Base-by-base conservation (phyloP, 805 yeast genomes). In the Martiniozyma abietophila region DNA sequence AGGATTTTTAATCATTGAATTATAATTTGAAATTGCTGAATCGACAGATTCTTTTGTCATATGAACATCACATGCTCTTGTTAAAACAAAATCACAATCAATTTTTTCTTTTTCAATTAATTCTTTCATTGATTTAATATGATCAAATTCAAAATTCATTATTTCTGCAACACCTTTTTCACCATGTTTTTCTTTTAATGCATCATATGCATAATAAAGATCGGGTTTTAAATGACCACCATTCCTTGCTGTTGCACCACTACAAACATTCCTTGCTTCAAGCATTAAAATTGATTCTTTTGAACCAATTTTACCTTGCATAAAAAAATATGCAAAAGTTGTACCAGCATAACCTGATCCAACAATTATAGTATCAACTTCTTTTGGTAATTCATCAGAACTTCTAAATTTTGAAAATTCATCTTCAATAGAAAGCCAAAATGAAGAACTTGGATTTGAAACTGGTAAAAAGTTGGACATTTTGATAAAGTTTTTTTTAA, bases 151-250 rank as follows among this genome's bases (percentile, higher is more conserved):
- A 34, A 61, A 65, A 37, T 59, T 56, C 23, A 48, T 56, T 11
- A 58, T 51, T 26, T 55, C 58, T 3, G 64, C 62, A 18, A 58
- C 66, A 16, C 54, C 48, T 29, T 49, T 29, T 22, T 34, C 39
- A 34, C 60, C 52, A 32, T 50, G 47, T 32, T 41, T 38, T 2
- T 20, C 26, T n/a, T 34, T 43, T 23, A 40, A 44, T 3, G 20
- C 18, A 4, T 37, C 32, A 28, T 51, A 46, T 2, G 38, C 36
- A 30, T 33, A 29, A 37, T 52, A 49, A 11, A 38, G 30, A 27
- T 46, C 49, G 8, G 71, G 70, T 29, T 64, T 63, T 36, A 68
- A 42, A 41, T 67, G 73, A 3, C 73, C 73, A 16, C 73, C 72
- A 38, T 67, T 67, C 36, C 73, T 49, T 6, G 68, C 72, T 2